A percentile compares a stretch with the other conserved stretches of the same genome.
phyloP scores from a whole-genome alignment of 768 basidiomycete genomes.

The Psilocybe tampanensis region DNA sequence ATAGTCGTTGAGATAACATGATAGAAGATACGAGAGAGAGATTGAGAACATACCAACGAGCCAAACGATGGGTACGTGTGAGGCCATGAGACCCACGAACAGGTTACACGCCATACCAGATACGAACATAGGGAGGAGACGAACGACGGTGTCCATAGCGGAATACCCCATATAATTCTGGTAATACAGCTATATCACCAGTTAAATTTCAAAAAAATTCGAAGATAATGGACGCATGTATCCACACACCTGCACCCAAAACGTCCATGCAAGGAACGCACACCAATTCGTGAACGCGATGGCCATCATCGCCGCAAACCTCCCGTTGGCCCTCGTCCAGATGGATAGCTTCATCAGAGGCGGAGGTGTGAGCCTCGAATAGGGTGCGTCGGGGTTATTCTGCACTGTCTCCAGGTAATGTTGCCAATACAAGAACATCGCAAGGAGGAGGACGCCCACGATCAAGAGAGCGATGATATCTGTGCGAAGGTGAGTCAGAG shows the following conservation, averaged over 20 bases:
- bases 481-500: constrained; percentile 10
- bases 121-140: constrained; percentile 72
- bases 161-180: constrained; percentile 59
- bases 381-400: constrained; percentile 18
- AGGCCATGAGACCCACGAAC: constrained; percentile 61
- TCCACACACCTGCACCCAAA: constrained; percentile 32
- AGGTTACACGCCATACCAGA: constrained; percentile 66
- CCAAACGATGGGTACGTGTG: constrained; percentile 53
- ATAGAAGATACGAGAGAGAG: neutral
- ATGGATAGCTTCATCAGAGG: constrained; percentile 67
- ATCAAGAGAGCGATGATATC: constrained; percentile 77
- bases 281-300: constrained; percentile 71
- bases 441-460: constrained; percentile 57
- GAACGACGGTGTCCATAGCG: constrained; percentile 63
- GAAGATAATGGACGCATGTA: neutral
- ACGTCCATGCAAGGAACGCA: constrained; percentile 54
- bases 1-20: neutral
- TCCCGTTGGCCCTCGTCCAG: constrained; percentile 65
- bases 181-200: constrained; percentile 63
- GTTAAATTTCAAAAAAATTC: constrained; percentile 31
- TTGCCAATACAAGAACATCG: constrained; percentile 69
- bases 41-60: constrained; percentile 57
- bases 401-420: constrained; percentile 52
- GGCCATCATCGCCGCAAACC: constrained; percentile 59
- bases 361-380: constrained; percentile 43